Evolutionary conservation across 2,329 filamentous ascomycete species (phyloP).

Genomic region (Phyllosticta capitalensis): DNA sequence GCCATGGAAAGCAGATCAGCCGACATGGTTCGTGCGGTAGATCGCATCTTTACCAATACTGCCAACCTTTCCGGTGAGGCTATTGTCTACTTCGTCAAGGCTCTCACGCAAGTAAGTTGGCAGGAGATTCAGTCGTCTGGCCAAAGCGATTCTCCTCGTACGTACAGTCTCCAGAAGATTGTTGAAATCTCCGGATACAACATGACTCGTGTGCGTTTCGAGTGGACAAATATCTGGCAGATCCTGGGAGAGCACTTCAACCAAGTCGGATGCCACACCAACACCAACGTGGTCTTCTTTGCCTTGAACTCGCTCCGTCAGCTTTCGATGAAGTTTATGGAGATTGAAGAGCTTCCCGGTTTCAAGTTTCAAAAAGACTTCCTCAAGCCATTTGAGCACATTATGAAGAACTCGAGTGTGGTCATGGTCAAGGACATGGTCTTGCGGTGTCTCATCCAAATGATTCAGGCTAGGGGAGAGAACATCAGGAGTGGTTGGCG

Average conservation of each 20-base stretch:
- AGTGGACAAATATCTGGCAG: slow-evolving; percentile 97
- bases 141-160: slow-evolving; percentile 87
- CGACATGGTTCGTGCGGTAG: slow-evolving; percentile 84
- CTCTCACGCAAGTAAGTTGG: slow-evolving; percentile 93
- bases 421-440: slow-evolving; percentile 97
- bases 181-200: slow-evolving; percentile 99
- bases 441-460: slow-evolving; percentile 89
- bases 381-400: slow-evolving; percentile 94
- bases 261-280: slow-evolving; percentile 89
- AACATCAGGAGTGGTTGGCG: slow-evolving; percentile 98
- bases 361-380: slow-evolving; percentile 99
- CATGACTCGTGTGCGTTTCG: slow-evolving; percentile 95
- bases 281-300: slow-evolving; percentile 95
- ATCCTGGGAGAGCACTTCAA: slow-evolving; percentile 99
- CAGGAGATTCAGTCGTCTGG: slow-evolving; percentile 97
- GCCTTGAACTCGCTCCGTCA: slow-evolving; percentile 91
- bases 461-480: slow-evolving; percentile 94
- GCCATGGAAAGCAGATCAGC: slow-evolving; percentile 87
- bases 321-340: slow-evolving; percentile 97
- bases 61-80: slow-evolving; percentile 87
- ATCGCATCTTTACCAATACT: slow-evolving; percentile 94
- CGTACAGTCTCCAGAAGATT: slow-evolving; percentile 94
- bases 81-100: slow-evolving; percentile 89
- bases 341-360: slow-evolving; percentile 91
- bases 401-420: slow-evolving; percentile 85